Base-by-base conservation (phyloP, 768 basidiomycete species). In the Lactarius akahatsu region DNA sequence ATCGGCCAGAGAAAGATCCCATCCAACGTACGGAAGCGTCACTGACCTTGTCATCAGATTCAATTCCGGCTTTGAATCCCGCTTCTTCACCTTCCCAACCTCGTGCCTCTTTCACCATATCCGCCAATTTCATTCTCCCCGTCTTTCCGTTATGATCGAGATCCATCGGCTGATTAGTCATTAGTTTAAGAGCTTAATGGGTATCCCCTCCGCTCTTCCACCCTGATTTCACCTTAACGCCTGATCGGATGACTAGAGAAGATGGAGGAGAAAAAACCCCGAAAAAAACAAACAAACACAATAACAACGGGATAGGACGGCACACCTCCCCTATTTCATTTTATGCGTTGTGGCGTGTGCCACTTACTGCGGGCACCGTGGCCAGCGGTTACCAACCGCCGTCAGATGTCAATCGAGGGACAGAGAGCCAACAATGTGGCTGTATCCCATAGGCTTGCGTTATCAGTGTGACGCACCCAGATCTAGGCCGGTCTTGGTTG, bases 91-190 rank as follows among this genome's bases (percentile, higher is more conserved):
- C 76, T 81, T 77, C 78, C 79, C 78, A 79, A 77, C 83, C 84
- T 82, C 83, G 83, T 85, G 82, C 84, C 83, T 84, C 80, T 80
- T 61, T 67, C 66, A 69, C 68, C 66, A 67, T 67, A 62, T 66
- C 68, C 65, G 68, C 68, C 65, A 68, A 69, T 69, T 69, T 82
- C 82, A 79, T 74, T 73, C 66, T 75, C 74, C 77, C 77, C 79
- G 78, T 78, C 73, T 76, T 52, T 77, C 76, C 74, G 76, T 74
- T 73, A 67, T 68, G 73, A 82, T 77, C 78, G 72, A 78, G 78
- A 79, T 80, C 73, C 66, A 71, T 76, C 81, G 69, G 75, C 66
- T 23, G 67, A 70, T 73, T 74, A 74, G 75, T 77, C 76, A 74
- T 76, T 75, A 78, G 78, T 75, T 75, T 74, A 79, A 77, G 77